Evolutionary conservation across 129 eudicot species (phyloP), one percentile per base, ranked within the genome.

Genomic region (Deinandra increscens): DNA sequence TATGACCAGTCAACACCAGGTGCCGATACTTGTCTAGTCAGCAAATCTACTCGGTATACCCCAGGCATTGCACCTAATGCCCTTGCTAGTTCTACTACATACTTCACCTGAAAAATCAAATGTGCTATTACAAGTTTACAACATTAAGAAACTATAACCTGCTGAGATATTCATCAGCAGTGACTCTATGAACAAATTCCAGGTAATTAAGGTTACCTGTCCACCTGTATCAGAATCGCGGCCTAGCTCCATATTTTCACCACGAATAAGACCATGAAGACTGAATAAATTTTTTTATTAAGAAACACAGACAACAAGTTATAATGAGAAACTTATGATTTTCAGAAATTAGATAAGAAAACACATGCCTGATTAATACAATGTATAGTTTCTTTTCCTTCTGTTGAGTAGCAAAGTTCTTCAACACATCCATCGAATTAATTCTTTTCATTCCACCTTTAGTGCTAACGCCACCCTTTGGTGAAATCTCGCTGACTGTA

Each of bases 181-280:
- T 49, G 17, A 8, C 18, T 14, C 9, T 19, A n/a, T 46, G 20
- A 46, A 46, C 23, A 54, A 54, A 9, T 4, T 54, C 7, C 20
- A n/a, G 19, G 18, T 29, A 33, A 13, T 11, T 44, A 69, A 83
- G 10, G 46, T 43, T 80, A 90, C 97, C 89, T 90, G 97, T 58
- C 95, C 95, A 56, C 97, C 97, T 2, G 95, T 90, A 67, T 90
- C 97, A 71, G 95, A 90, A 75, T 90, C 97, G 12, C 91, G 85
- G 15, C 97, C 97, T 46, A 90, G 89, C 87, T 90, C 97, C 97
- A 90, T 84, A 48, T 87, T 84, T 73, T 90, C 91, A 48, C 97
- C 97, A 41, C 97, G 81, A 60, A 90, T 90, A 56, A 90, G 84
- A 51, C 97, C 97, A 23, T 90, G 97, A 60, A 90, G 86, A 73